Evolutionary conservation across 768 basidiomycete genomes (phyloP).

Genomic region (Terana coerulea): DNA sequence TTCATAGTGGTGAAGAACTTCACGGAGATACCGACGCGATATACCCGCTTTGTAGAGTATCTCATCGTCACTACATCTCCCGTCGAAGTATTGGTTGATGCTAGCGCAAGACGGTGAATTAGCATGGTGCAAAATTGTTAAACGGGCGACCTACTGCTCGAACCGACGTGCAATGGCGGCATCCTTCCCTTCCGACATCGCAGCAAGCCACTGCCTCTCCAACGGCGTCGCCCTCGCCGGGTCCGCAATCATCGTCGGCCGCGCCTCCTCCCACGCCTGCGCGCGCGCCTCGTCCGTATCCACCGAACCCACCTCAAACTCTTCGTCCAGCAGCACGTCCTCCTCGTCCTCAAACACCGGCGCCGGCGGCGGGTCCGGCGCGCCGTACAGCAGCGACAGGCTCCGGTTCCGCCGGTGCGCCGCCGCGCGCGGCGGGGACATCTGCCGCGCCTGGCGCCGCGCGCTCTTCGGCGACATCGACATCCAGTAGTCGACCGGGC

Average conservation of each 20-base stretch:
- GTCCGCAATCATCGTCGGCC: slow-evolving; percentile 71
- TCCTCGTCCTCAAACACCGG: slow-evolving; percentile 25
- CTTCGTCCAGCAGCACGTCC: slow-evolving; percentile 16
- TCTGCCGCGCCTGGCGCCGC: slow-evolving; percentile 39
- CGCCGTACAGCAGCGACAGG: slow-evolving; percentile 24
- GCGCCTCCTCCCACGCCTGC: slow-evolving; percentile 36
- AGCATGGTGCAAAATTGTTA: too few species aligned
- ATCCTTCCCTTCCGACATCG: slow-evolving; percentile 86
- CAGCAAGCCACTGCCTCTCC: slow-evolving; percentile 81
- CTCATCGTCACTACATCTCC: slow-evolving; percentile 88
- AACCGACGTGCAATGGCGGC: slow-evolving; percentile 67
- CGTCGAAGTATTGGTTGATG: slow-evolving; percentile 92
- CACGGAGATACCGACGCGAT: slow-evolving; percentile 76
- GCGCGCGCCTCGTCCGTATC: slow-evolving; percentile 31
- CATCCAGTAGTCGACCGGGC: slow-evolving; percentile 38
- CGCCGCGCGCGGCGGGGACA: slow-evolving; percentile 32
- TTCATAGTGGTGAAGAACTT: slow-evolving; percentile 80
- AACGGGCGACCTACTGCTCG: slow-evolving; percentile 73
- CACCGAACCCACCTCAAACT: slow-evolving; percentile 6
- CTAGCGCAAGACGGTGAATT: too few species aligned
- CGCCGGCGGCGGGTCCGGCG: slow-evolving; percentile 15
- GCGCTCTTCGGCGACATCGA: slow-evolving; percentile 54
- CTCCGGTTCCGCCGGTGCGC: slow-evolving; percentile 31
- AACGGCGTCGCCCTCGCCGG: slow-evolving; percentile 77
- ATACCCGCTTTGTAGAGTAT: slow-evolving; percentile 89